phyloP scores from a whole-genome alignment of 1,284 basidiomycete genomes.

The Sparassis latifolia region DNA sequence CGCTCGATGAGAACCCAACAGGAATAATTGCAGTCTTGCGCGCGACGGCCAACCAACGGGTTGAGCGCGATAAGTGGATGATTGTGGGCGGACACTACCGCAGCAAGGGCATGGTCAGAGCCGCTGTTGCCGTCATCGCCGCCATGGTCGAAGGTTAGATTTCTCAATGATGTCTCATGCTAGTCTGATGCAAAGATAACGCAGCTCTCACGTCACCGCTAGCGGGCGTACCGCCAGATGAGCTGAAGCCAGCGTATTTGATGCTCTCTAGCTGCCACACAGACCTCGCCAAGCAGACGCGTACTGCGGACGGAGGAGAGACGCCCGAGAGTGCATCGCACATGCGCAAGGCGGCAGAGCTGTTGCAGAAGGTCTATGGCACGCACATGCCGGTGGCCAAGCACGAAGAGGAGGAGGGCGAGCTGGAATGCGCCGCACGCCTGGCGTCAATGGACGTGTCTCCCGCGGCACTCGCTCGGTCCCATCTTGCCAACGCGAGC shows the following conservation, averaged over 20 bases:
- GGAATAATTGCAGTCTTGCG: conserved; percentile 40
- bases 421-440: not conserved
- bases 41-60: conserved; percentile 24
- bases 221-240: conserved; percentile 28
- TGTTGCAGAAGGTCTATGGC: conserved; percentile 49
- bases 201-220: conserved; percentile 21
- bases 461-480: not conserved
- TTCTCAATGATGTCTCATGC: not conserved
- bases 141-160: conserved; percentile 43
- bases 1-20: conserved; percentile 35
- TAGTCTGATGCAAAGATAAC: conserved; percentile 1
- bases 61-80: conserved; percentile 49
- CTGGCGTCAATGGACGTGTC: conserved; percentile 3
- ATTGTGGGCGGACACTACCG: conserved; percentile 47
- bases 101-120: conserved; percentile 34
- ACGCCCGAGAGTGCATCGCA: conserved; percentile 27
- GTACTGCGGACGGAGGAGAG: conserved; percentile 11
- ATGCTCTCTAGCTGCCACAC: conserved; percentile 48
- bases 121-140: conserved; percentile 37
- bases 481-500: not conserved
- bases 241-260: conserved; percentile 43
- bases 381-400: conserved; percentile 9
- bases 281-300: conserved; percentile 31
- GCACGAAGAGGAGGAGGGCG: not conserved
- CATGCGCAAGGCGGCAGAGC: conserved; percentile 33